Conservation (phyloP, 1,284 basidiomycete genomes). For the Malassezia equina region DNA sequence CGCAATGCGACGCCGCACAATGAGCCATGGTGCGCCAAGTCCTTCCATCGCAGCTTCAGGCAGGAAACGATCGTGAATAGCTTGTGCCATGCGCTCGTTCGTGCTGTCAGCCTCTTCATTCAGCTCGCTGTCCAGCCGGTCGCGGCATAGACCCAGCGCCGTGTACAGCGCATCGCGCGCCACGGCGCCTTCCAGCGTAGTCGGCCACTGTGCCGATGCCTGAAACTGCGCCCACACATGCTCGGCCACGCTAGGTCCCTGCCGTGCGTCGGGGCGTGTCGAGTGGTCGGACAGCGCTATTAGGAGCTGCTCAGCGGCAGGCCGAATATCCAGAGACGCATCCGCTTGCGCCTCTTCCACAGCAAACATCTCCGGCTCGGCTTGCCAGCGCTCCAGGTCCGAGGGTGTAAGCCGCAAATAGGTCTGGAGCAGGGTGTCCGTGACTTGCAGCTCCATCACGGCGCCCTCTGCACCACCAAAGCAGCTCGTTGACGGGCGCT, state of each 20-base stretch:
- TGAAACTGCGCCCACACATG: conserved; percentile 34
- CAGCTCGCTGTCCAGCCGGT: conserved; percentile 27
- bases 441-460: conserved; percentile 27
- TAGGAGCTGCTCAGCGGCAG: conserved; percentile 39
- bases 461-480: conserved; percentile 25
- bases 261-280: conserved; percentile 9
- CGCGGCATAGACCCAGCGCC: conserved; percentile 31
- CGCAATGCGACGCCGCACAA: conserved; percentile 34
- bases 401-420: conserved; percentile 35
- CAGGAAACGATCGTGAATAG: conserved; percentile 27
- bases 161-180: conserved; percentile 41
- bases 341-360: conserved; percentile 37
- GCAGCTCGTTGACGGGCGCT: conserved; percentile 18
- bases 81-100: conserved; percentile 23
- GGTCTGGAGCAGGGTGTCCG: conserved; percentile 31
- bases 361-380: conserved; percentile 36
- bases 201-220: conserved; percentile 9
- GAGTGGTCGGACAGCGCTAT: conserved; percentile 29
- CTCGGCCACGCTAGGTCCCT: conserved; percentile 22
- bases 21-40: conserved; percentile 26
- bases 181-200: conserved; percentile 27
- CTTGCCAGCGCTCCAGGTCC: conserved; percentile 38
- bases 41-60: conserved; percentile 27
- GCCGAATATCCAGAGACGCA: conserved; percentile 38
- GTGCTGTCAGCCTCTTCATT: conserved; percentile 17